Evolutionary conservation across 495 filamentous ascomycete species (phyloP).

Genomic region (Hypoxylon trugodes): DNA sequence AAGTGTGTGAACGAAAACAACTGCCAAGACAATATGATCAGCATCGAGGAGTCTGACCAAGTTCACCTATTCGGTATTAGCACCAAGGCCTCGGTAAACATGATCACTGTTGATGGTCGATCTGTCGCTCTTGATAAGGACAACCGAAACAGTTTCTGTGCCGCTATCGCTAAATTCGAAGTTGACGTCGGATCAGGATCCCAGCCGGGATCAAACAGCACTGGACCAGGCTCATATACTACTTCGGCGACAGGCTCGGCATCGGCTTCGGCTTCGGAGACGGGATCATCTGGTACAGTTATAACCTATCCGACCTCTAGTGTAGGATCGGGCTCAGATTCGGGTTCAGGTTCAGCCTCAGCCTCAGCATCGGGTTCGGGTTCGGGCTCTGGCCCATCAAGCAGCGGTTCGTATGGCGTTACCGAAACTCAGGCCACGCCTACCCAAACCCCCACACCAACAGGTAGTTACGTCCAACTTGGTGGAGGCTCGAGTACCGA

Average conservation of each 20-base stretch:
- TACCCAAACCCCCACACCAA: slow-evolving; percentile 22
- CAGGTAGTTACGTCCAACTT: slow-evolving; percentile 37
- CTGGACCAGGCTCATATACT: slow-evolving; percentile 11
- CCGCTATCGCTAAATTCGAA: slow-evolving; percentile 67
- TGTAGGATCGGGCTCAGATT: too few species aligned
- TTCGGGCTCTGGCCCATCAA: slow-evolving; percentile 13
- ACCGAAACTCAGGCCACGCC: slow-evolving; percentile 25
- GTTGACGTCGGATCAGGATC: slow-evolving; percentile 18
- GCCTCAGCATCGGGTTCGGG: slow-evolving; percentile 13
- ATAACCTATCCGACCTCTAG: not conserved
- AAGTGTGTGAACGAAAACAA: slow-evolving; percentile 74
- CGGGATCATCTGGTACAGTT: not conserved
- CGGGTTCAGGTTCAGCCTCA: slow-evolving; percentile 25
- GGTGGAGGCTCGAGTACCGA: slow-evolving; percentile 22
- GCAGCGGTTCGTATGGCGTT: not conserved
- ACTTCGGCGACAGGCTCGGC: slow-evolving; percentile 6
- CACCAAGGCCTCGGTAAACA: slow-evolving; percentile 88
- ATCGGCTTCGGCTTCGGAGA: not conserved
- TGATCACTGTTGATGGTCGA: slow-evolving; percentile 73
- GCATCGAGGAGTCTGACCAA: slow-evolving; percentile 69
- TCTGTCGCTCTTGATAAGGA: slow-evolving; percentile 65
- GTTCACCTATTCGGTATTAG: slow-evolving; percentile 81
- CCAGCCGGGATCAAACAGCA: slow-evolving; percentile 14
- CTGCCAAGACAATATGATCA: slow-evolving; percentile 90
- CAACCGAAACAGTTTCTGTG: slow-evolving; percentile 78